A percentile compares a stretch with the other conserved stretches of the same genome.
These are phyloP conservation scores for Isatis tinctoria DNA, from an alignment of 345 rosid species.

Conservation along the genomic window DNA sequence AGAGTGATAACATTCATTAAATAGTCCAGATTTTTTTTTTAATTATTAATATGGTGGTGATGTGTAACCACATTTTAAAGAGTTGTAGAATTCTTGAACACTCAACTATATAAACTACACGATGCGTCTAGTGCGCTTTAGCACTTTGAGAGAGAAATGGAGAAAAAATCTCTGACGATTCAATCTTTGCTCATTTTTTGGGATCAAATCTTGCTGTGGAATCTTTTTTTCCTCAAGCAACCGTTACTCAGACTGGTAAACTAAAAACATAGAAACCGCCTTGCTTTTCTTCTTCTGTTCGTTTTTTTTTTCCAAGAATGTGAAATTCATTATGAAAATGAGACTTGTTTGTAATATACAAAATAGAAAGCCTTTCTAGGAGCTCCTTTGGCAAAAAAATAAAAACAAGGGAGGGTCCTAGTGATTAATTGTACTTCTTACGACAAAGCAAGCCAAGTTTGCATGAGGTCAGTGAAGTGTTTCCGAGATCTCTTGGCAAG, in stretches of 20 bases:
- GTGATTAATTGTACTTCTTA: no score
- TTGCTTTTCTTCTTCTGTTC: neutral
- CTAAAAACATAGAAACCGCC: neutral
- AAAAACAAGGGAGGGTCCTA: no score
- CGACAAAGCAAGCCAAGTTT: no score
- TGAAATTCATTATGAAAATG: no score
- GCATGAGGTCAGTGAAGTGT: no score
- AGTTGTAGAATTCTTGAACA: neutral
- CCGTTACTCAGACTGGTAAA: slow-evolving; percentile 67
- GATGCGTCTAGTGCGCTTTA: neutral
- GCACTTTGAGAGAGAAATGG: slow-evolving; percentile 9
- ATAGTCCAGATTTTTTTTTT: neutral
- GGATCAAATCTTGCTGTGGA: slow-evolving; percentile 81
- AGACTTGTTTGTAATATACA: no score
- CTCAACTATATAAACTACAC: neutral
- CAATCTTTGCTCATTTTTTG: slow-evolving; percentile 63
- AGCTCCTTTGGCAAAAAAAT: no score
- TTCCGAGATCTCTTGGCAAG: no score
- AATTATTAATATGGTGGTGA: neutral
- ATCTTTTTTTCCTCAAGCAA: slow-evolving; percentile 65
- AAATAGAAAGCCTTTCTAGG: no score
- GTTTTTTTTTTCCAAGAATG: no score
- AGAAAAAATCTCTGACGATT: slow-evolving; percentile 26
- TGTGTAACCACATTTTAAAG: neutral
- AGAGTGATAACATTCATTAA: neutral